Base-by-base conservation (phyloP, 106 monocot genomes). In the Ottelia alismoides region DNA sequence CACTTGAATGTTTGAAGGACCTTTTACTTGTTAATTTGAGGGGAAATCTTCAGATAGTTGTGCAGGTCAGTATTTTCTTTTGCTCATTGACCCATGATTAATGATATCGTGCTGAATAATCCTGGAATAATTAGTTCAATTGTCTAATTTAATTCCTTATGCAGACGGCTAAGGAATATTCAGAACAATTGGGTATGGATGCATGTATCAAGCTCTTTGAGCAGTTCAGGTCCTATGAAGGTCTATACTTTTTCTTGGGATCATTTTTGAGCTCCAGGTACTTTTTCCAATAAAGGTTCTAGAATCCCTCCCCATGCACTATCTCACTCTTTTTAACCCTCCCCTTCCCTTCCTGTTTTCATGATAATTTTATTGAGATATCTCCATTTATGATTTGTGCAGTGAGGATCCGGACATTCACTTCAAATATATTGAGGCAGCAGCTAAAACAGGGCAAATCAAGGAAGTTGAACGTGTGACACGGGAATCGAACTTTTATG, bases 371-470 rank as follows among this genome's bases (percentile, higher is more conserved):
- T 25, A 6, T 56, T 57, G n/a, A n/a, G n/a, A n/a, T n/a, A n/a
- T n/a, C n/a, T n/a, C n/a, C n/a, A n/a, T 64, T 31, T 28, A 55
- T 45, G 27, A 65, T 44, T 18, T 11, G 19, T 55, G 59, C 84
- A 96, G 94, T 68, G 94, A 96, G 68, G 94, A 96, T 76, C 94
- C 94, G 44, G 94, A 88, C 51, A 96, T 96, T 54, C 94, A 88
- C 64, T 96, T 88, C 72, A 94, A 88, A 32, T 94, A 94, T 67
- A 88, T 94, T 61, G 94, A 94, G 57, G 88, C 94, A 21, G 94
- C 94, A 50, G 84, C 88, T 0, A 94, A 81, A 74, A 94, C 94
- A 63, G 94, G 94, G 22, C 94, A 94, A 62, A 78, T 94, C 30
- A 94, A 94, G 63, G 94, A 94, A 67, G 94, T 94, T 56, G 94